Percentiles rank a stretch among this genome's conserved stretches.
phyloP scores from a whole-genome alignment of 495 filamentous ascomycete species.

The Tuber umbilicatum region DNA sequence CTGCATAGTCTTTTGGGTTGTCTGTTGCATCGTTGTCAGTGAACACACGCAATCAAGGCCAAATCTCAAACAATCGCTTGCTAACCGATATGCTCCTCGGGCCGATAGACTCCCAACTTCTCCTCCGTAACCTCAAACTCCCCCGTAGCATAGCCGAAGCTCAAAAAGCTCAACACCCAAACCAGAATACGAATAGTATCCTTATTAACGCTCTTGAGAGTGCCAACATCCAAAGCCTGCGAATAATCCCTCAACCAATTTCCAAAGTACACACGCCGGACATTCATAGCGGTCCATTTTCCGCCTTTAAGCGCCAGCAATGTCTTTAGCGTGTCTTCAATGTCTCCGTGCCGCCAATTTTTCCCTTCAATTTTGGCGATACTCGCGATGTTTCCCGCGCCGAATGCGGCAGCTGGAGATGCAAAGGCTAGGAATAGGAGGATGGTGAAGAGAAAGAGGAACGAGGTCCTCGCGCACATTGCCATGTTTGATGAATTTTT shows the following conservation, averaged over 20 bases:
- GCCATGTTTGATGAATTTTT: conserved; percentile 13
- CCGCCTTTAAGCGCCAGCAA: conserved; percentile 80
- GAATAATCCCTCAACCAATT: conserved; percentile 73
- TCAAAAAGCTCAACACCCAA: conserved; percentile 87
- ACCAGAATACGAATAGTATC: conserved; percentile 84
- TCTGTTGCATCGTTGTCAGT: conserved; percentile 40
- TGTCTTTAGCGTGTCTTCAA: conserved; percentile 73
- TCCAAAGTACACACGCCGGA: conserved; percentile 89
- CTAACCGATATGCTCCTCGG: conserved; percentile 85
- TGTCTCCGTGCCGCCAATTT: conserved; percentile 89
- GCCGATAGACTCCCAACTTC: conserved; percentile 81
- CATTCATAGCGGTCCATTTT: conserved; percentile 88
- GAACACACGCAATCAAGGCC: background rate
- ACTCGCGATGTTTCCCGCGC: conserved; percentile 90
- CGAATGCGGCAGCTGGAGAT: conserved; percentile 66
- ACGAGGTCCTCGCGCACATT: conserved; percentile 15
- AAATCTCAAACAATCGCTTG: conserved; percentile 3
- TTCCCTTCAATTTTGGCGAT: conserved; percentile 89
- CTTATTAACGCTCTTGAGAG: conserved; percentile 78
- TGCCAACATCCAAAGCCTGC: conserved; percentile 87
- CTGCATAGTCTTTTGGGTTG: conserved; percentile 86
- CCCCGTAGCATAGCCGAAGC: conserved; percentile 90
- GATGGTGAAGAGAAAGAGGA: conserved; percentile 49
- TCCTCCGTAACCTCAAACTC: conserved; percentile 96
- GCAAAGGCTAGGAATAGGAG: conserved; percentile 56